A percentile compares a stretch with the other conserved stretches of the same genome.
Evolutionary conservation across 2,329 filamentous ascomycete genomes (phyloP).

Genomic region (Fusarium transvaalense): DNA sequence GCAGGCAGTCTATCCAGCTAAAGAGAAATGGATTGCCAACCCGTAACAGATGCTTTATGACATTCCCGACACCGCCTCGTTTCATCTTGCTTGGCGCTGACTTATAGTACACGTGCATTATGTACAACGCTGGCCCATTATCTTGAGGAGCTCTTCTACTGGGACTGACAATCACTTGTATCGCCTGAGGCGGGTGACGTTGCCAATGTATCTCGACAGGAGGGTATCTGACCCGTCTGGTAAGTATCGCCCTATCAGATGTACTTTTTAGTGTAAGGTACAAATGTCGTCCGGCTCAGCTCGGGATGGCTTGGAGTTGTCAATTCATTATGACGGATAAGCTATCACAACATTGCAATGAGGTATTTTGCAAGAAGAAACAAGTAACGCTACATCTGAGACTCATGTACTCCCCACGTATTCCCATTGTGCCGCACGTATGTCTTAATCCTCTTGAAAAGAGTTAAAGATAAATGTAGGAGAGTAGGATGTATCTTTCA

Average conservation of each 20-base stretch:
- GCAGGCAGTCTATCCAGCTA: not conserved
- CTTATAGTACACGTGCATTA: not conserved
- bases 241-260: not conserved
- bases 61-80: not conserved
- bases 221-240: not conserved
- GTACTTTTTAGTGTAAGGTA: constrained; percentile 1
- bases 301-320: not conserved
- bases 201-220: not conserved
- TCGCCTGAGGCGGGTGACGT: constrained; percentile 6
- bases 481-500: constrained; percentile 26
- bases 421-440: constrained; percentile 8
- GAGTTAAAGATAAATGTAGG: constrained; percentile 4
- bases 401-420: constrained; percentile 3
- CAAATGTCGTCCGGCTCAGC: not conserved
- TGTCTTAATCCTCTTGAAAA: not conserved
- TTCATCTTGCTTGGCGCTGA: not conserved
- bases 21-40: not conserved
- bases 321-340: not conserved
- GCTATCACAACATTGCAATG: constrained; percentile 10
- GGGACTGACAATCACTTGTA: not conserved
- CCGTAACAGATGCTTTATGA: not conserved
- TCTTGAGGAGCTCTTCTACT: not conserved
- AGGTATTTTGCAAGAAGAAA: constrained; percentile 11
- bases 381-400: not conserved
- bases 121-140: not conserved